phyloP scores from a whole-genome alignment of 129 eudicot species.

The Chrysanthemum lavandulifolium region DNA sequence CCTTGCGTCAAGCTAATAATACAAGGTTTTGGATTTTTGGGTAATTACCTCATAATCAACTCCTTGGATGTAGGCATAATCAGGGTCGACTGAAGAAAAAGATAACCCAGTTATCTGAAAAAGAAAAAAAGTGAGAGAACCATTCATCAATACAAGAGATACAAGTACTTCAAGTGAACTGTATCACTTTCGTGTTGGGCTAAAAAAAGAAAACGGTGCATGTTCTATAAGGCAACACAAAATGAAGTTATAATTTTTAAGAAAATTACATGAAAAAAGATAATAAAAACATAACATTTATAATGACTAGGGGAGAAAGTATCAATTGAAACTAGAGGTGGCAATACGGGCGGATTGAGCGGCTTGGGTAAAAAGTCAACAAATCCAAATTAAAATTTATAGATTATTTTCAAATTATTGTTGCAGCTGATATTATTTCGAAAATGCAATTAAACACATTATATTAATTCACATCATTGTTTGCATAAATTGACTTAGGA shows the following conservation, averaged over 20 bases:
- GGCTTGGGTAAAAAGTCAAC: no score
- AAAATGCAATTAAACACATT: no score
- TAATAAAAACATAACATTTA: neutral
- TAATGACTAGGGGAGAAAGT: neutral
- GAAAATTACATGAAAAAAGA: no score
- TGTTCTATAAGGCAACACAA: neutral
- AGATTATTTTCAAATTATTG: no score
- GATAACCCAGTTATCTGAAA: conserved; percentile 81
- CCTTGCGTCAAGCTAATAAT: conserved; percentile 3
- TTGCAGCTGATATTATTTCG: no score
- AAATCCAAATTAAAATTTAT: no score
- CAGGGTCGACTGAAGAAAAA: conserved; percentile 68
- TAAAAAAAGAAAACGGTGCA: conserved; percentile 10
- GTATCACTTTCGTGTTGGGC: neutral
- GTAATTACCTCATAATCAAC: conserved; percentile 79
- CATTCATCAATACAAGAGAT: neutral
- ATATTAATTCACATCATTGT: no score
- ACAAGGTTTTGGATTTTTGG: neutral
- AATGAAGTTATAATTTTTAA: neutral
- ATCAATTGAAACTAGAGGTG: no score
- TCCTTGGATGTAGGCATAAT: conserved; percentile 78
- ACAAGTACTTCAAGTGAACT: neutral
- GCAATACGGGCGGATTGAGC: no score
- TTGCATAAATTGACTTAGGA: no score
- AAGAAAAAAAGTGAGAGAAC: neutral